Percentiles rank a stretch among this genome's conserved stretches.
Evolutionary conservation across 2,329 filamentous ascomycete species (phyloP).

Genomic region (Phyllosticta paracitricarpa): DNA sequence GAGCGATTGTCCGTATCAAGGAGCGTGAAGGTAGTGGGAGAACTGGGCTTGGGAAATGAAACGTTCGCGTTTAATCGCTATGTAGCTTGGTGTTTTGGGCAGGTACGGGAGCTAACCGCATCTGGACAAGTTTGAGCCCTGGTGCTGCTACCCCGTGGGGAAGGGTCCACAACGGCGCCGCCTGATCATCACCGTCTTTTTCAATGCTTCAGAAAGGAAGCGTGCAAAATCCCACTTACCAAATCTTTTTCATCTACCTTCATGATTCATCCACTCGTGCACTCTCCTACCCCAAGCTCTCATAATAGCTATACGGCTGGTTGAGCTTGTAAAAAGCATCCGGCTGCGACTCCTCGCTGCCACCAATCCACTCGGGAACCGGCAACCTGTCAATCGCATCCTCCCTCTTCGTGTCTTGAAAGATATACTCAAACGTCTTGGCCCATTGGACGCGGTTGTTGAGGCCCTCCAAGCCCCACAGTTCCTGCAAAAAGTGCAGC

Average conservation of each 20-base stretch:
- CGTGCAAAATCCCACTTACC: not conserved
- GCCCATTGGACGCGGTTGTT: constrained; percentile 35
- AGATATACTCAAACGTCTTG: constrained; percentile 31
- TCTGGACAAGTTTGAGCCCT: not conserved
- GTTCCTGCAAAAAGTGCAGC: constrained; percentile 22
- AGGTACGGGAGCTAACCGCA: not conserved
- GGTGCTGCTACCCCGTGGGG: not conserved
- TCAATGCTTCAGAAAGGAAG: too few relatives aligned
- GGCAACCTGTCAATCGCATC: constrained; percentile 18
- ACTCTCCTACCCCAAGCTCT: not conserved
- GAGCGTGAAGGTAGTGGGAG: not conserved
- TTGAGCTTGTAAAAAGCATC: constrained; percentile 16
- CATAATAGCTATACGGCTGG: not conserved
- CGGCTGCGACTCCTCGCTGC: constrained; percentile 23
- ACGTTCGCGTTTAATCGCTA: not conserved
- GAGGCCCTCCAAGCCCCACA: constrained; percentile 30
- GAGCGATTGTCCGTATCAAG: not conserved
- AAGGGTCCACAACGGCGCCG: not conserved
- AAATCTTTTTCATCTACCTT: not conserved
- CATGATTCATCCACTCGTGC: not conserved
- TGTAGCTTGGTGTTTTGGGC: not conserved
- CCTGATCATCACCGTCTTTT: not conserved
- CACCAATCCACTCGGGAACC: constrained; percentile 28
- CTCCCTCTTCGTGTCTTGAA: constrained; percentile 21
- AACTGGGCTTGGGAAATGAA: not conserved